Base-by-base conservation (phyloP, 2,329 filamentous ascomycete species). In the Apiospora aurea region DNA sequence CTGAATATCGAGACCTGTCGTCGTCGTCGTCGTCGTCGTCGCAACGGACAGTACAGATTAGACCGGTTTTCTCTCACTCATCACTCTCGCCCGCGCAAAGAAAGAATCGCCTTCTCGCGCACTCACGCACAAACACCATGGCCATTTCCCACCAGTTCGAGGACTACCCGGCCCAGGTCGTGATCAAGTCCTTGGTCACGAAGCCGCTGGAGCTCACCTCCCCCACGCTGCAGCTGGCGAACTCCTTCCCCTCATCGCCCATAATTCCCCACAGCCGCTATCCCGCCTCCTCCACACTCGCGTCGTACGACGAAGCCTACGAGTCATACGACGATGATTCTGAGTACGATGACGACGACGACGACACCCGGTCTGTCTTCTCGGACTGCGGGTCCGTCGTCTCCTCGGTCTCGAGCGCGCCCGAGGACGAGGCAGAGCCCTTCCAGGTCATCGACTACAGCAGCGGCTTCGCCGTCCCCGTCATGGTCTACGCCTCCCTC, bases 401-500 rank as follows among this genome's bases (percentile, higher is more conserved):
- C 43, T 76, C 77, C 11, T 79, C 78, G 24, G 70, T 75, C 64
- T 79, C 78, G 14, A 79, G 75, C 72, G 75, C 71, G 24, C 74
- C 71, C 64, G 69, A 72, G 26, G 70, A 75, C 24, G 70, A 70
- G 26, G 70, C 70, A 11, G 47, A 71, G 34, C 72, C 72, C 41
- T 76, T 75, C 74, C 74, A 75, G 41, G 71, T 71, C n/a, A 67
- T 71, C 71, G 66, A 76, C 75, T 49, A 75, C 73, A 44, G 76
- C 73, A 78, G 76, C 46, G 74, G 74, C 21, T 75, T 75, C 47
- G 78, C 46, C 41, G 26, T 81, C 72, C 78, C 51, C 69, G 69
- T 81, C 72, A 74, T 77, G 51, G 76, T 79, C 49, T 81, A 80
- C 72, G 73, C 76, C 5, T 81, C 79, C 51, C 75, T 81, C 53